Evolutionary conservation across 495 filamentous ascomycete genomes (phyloP).

Genomic region (Tuber microsphaerosporum): DNA sequence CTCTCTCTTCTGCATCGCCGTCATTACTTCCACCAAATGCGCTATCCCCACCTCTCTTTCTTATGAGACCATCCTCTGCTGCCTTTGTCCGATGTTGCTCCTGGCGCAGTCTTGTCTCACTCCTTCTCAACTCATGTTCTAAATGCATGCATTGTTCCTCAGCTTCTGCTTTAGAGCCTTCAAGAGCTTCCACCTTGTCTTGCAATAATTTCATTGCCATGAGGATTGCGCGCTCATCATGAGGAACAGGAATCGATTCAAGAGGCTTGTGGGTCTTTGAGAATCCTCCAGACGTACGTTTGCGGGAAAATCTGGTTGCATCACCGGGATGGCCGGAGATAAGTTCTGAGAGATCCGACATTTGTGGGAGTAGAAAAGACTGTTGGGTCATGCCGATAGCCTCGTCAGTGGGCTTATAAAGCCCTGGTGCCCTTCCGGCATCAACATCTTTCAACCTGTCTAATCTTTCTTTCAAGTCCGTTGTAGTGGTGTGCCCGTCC

Average conservation of each 20-base stretch:
- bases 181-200: constrained; percentile 58
- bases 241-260: constrained; percentile 58
- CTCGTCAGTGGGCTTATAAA: constrained; percentile 18
- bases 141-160: constrained; percentile 54
- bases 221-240: constrained; percentile 62
- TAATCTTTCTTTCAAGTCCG: constrained; percentile 32
- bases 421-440: neutral
- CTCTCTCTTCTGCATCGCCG: constrained; percentile 39
- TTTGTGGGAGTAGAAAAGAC: constrained; percentile 61
- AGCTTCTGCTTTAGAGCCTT: constrained; percentile 54
- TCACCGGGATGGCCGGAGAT: constrained; percentile 56
- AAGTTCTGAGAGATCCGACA: constrained; percentile 65
- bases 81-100: constrained; percentile 47
- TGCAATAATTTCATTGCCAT: constrained; percentile 61
- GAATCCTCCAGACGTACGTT: constrained; percentile 47
- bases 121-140: constrained; percentile 53
- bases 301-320: constrained; percentile 43
- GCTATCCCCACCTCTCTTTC: constrained; percentile 40
- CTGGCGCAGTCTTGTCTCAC: constrained; percentile 47
- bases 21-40: constrained; percentile 44
- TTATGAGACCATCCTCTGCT: constrained; percentile 44
- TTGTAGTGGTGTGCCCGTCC: constrained; percentile 34
- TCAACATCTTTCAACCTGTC: constrained; percentile 27
- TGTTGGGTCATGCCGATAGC: constrained; percentile 34
- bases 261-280: constrained; percentile 47